A percentile compares a stretch with the other conserved stretches of the same genome.
These are phyloP conservation scores for Umbelopsis sp. DNA, from an alignment of 371 early-diverging fungal genomes.

Conservation along the genomic window DNA sequence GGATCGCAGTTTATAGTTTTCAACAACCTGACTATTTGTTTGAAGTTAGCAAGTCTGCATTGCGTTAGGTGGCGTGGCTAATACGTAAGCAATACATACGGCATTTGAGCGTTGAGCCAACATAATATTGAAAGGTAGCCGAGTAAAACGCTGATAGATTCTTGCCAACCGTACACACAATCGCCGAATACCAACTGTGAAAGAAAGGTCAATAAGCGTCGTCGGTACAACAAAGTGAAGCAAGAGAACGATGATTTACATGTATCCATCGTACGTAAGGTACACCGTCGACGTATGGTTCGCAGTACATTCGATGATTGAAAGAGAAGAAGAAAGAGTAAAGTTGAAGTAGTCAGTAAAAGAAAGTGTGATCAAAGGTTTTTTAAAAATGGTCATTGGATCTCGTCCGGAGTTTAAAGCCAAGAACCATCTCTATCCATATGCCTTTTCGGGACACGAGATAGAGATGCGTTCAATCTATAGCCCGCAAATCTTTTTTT, in stretches of 20 bases:
- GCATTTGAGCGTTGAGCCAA: conserved; percentile 83
- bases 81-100: conserved; percentile 50
- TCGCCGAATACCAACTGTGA: conserved; percentile 55
- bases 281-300: conserved; percentile 10
- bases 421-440: conserved; percentile 6
- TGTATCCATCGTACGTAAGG: conserved; percentile 9
- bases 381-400: conserved; percentile 6
- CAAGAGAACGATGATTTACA: background rate
- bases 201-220: background rate
- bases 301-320: background rate
- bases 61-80: background rate
- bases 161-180: conserved; percentile 59
- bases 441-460: conserved; percentile 7
- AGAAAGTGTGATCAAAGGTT: too few relatives aligned
- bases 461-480: background rate
- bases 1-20: conserved; percentile 57
- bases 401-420: background rate
- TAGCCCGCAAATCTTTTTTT: background rate
- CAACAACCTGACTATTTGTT: conserved; percentile 61
- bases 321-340: background rate
- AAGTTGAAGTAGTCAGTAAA: too few relatives aligned
- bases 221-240: background rate
- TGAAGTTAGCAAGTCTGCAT: background rate
- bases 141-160: conserved; percentile 42
- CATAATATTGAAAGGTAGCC: conserved; percentile 72